Percentiles rank a stretch among this genome's conserved stretches.
Conservation (phyloP, 441 rosid genomes). For the California macrophylla region DNA sequence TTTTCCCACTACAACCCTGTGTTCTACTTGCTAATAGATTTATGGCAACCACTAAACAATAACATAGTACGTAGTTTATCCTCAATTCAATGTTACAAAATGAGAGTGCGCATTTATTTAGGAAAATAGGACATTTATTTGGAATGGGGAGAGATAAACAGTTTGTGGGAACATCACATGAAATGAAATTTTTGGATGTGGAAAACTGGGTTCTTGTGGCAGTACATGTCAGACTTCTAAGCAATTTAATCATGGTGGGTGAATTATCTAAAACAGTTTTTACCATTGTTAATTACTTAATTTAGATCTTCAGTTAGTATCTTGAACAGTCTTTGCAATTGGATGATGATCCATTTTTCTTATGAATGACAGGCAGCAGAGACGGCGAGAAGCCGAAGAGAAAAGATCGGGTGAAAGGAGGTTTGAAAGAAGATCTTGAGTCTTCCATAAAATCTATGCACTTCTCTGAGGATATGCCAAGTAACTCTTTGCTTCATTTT, state of each 20-base stretch:
- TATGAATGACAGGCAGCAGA: slow-evolving; percentile 54
- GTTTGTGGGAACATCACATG: background rate
- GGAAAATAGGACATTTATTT: too few species aligned
- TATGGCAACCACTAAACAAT: too few species aligned
- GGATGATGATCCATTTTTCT: background rate
- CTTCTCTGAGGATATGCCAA: background rate
- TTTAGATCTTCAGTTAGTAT: background rate
- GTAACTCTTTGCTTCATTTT: background rate
- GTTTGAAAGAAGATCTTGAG: slow-evolving; percentile 66
- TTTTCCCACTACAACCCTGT: too few species aligned
- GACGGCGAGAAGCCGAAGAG: slow-evolving; percentile 76
- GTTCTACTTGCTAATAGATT: too few species aligned
- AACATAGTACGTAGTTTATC: too few species aligned
- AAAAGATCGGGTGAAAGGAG: slow-evolving; percentile 60
- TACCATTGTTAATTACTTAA: background rate
- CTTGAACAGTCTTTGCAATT: background rate
- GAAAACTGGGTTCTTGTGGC: background rate
- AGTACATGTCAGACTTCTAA: background rate
- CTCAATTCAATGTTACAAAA: too few species aligned
- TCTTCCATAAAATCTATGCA: background rate
- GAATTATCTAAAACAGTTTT: background rate
- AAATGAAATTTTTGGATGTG: background rate
- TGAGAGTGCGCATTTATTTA: too few species aligned
- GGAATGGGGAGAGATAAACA: too few species aligned
- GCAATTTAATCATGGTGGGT: background rate